A percentile compares a stretch with the other conserved stretches of the same genome.
Conservation (phyloP, 2,329 filamentous ascomycete genomes). For the Mycosphaerella sp. region DNA sequence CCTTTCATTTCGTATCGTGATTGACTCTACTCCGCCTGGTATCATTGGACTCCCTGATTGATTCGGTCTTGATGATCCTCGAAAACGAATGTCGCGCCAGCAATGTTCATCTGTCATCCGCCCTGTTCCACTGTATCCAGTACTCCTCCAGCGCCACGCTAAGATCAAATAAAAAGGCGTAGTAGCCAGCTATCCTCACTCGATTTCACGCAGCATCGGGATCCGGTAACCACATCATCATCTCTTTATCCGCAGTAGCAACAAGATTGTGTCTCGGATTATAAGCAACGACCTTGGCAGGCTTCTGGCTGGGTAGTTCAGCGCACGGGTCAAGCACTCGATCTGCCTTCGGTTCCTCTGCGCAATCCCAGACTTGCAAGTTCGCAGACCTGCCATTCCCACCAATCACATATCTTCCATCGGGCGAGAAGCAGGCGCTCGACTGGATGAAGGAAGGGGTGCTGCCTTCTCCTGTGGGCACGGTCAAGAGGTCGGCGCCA, state of each 20-base stretch:
- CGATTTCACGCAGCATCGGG: not conserved
- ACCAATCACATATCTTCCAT: slow-evolving; percentile 81
- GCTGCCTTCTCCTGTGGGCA: slow-evolving; percentile 44
- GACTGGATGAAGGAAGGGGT: slow-evolving; percentile 49
- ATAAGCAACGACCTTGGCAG: slow-evolving; percentile 70
- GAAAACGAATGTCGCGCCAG: too few relatives aligned
- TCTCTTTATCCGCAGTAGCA: slow-evolving; percentile 78
- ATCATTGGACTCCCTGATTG: too few relatives aligned
- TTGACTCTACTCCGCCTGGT: too few relatives aligned
- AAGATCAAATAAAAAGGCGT: not conserved
- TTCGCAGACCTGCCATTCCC: slow-evolving; percentile 61
- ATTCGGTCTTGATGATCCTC: too few relatives aligned
- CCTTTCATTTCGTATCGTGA: too few relatives aligned
- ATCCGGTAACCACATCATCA: slow-evolving; percentile 39
- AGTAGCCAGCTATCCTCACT: not conserved
- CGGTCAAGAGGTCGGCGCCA: slow-evolving; percentile 29
- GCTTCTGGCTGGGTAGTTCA: slow-evolving; percentile 57
- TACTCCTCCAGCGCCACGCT: not conserved
- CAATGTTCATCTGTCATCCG: too few relatives aligned
- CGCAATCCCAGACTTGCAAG: slow-evolving; percentile 78
- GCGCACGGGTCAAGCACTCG: slow-evolving; percentile 56
- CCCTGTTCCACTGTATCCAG: not conserved
- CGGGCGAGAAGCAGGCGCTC: slow-evolving; percentile 82
- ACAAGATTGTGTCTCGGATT: slow-evolving; percentile 91
- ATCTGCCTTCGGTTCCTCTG: slow-evolving; percentile 50